Evolutionary conservation across 148 eudicot genomes (phyloP).

Genomic region (Mesembryanthemum crystallinum): DNA sequence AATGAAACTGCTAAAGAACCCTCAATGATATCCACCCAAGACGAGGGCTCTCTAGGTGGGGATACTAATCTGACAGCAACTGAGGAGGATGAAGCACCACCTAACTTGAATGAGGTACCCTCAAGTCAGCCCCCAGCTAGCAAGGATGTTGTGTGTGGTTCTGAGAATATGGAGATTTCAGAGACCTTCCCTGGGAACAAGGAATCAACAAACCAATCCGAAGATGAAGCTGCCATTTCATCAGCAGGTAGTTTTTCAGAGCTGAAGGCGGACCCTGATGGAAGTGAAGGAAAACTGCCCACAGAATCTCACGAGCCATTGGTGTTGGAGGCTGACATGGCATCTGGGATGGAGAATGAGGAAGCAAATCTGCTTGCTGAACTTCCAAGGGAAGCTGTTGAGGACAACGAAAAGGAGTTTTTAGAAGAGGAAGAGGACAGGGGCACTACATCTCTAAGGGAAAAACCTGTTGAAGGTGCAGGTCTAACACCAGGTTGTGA

Average conservation of each 20-base stretch:
- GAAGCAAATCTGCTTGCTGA: slow-evolving; percentile 9
- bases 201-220: not conserved
- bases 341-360: not conserved
- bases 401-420: slow-evolving; percentile 4
- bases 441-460: not conserved
- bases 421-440: slow-evolving; percentile 4
- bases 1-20: not conserved
- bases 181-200: not conserved
- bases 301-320: not conserved
- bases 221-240: not conserved
- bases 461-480: not conserved
- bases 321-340: not conserved
- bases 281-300: not conserved
- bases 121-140: not conserved
- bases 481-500: not conserved
- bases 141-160: slow-evolving; percentile 7
- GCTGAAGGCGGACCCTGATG: not conserved
- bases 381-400: slow-evolving; percentile 8
- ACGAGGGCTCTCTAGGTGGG: not conserved
- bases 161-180: not conserved
- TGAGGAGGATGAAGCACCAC: not conserved
- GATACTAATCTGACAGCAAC: not conserved
- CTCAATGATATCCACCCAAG: not conserved
- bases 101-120: not conserved
- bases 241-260: slow-evolving; percentile 2